A percentile compares a stretch with the other conserved stretches of the same genome.
Conservation (phyloP, 2,329 filamentous ascomycete species). For the Cladorrhinum sp. region DNA sequence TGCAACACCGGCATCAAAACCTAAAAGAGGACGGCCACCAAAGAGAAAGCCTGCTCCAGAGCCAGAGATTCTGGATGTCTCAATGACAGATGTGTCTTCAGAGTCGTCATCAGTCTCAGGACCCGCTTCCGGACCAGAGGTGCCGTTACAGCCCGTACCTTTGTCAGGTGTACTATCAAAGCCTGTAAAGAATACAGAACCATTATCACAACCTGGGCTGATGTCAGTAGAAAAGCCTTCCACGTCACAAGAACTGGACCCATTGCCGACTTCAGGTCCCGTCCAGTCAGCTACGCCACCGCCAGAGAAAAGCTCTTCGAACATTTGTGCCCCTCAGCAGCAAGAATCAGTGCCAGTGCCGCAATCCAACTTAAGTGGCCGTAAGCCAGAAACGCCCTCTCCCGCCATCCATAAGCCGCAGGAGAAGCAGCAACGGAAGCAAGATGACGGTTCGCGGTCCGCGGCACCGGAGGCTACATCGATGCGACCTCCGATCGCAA, state of each 20-base stretch:
- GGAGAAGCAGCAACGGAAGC: not conserved
- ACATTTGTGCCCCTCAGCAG: not conserved
- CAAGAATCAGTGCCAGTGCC: not conserved
- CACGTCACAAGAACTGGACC: not conserved
- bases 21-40: not conserved
- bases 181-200: not conserved
- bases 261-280: not conserved
- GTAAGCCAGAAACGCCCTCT: not conserved
- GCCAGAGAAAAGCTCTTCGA: not conserved
- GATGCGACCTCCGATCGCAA: not conserved
- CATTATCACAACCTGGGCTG: not conserved
- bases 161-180: not conserved
- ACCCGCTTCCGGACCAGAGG: not conserved
- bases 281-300: constrained; percentile 2
- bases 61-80: not conserved
- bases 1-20: not conserved
- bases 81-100: not conserved
- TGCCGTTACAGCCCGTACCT: not conserved
- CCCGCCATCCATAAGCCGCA: not conserved
- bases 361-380: not conserved
- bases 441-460: not conserved
- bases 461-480: not conserved
- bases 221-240: not conserved
- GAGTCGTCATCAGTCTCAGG: not conserved
- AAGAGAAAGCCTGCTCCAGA: not conserved